Evolutionary conservation across 805 yeast species (phyloP).

Genomic region (Yamadazyma endophytica): DNA sequence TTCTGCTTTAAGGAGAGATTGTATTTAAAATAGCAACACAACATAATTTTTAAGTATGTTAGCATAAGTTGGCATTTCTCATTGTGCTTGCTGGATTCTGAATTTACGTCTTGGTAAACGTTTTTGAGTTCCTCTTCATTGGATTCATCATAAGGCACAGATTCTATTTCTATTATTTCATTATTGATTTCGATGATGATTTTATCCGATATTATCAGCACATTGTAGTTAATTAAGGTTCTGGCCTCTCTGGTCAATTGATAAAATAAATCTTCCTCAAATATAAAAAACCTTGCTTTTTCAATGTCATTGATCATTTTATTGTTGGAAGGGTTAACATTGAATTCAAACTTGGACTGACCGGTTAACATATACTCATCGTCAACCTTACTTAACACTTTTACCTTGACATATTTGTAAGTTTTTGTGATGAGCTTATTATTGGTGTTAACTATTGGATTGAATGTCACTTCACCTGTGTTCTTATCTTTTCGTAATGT

Average conservation of each 20-base stretch:
- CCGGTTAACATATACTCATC: conserved; percentile 56
- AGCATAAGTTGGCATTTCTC: conserved; percentile 52
- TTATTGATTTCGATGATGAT: conserved; percentile 62
- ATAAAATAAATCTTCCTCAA: conserved; percentile 85
- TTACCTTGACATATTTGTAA: conserved; percentile 53
- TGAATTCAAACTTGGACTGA: conserved; percentile 39
- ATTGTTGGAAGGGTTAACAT: conserved; percentile 11
- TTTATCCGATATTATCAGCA: conserved; percentile 58
- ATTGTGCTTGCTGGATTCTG: conserved; percentile 27
- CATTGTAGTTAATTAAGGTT: conserved; percentile 62
- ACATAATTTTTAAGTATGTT: conserved; percentile 52
- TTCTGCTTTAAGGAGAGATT: conserved; percentile 39
- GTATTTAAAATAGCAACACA: conserved; percentile 54
- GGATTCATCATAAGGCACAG: conserved; percentile 42
- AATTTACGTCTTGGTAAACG: conserved; percentile 25
- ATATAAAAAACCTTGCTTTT: conserved; percentile 67
- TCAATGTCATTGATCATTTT: conserved; percentile 50
- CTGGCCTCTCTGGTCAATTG: conserved; percentile 76
- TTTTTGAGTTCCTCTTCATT: conserved; percentile 35
- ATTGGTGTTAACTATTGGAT: conserved; percentile 21
- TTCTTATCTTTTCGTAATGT: conserved; percentile 48
- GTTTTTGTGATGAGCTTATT: conserved; percentile 31
- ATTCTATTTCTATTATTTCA: conserved; percentile 67
- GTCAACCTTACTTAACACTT: conserved; percentile 52
- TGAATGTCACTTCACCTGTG: conserved; percentile 30